Evolutionary conservation across 2,329 filamentous ascomycete species (phyloP), one percentile per base, ranked within the genome.

Genomic region (Alternaria dauci): DNA sequence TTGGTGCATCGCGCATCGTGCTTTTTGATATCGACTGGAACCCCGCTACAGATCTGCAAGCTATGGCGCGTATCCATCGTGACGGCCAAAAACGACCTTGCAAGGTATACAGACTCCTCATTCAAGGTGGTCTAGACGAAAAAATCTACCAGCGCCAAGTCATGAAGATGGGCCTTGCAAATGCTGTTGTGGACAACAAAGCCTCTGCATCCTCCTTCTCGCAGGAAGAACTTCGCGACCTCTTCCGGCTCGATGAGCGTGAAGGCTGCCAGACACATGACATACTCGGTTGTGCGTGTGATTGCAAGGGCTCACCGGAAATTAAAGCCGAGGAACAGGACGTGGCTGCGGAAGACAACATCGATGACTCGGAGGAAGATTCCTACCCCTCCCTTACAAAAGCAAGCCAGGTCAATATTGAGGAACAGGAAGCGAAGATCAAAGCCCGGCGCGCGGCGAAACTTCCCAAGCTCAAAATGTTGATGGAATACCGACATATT

Each of bases 1-100:
- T 90, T 51, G 90, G 90, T 9, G 90, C 89, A 5, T 90, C 87
- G 32, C 85, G 90, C 23, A 84, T 92, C 2, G 81, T 92, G 5
- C 85, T 92, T 1, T 92, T 91, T 68, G 90, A 92, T 67, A 86
- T 90, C 8, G 90, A 92, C 76, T 92, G 90, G 90, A 92, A 92
- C 69, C 90, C 90, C 1, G 88, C 89, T 0, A 90, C 88, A 0
- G 90, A 92, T 69, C 80, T 90, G 20, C 90, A 92, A 74, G 89
- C 90, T 8, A 91, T 92, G 88, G 90, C 89, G 12, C 87, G 90
- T 14, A 89, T 92, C 47, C 89, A 92, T 72, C 85, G 90, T 50
- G 89, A 91, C 67, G 90, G 90, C 0, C 90, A 92, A 72, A 90
- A 88, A 73, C 79, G 82, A 11, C 86, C 86, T 4, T 90, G 89